Conservation (phyloP, 306 rosid species). For the Vicia villosa region DNA sequence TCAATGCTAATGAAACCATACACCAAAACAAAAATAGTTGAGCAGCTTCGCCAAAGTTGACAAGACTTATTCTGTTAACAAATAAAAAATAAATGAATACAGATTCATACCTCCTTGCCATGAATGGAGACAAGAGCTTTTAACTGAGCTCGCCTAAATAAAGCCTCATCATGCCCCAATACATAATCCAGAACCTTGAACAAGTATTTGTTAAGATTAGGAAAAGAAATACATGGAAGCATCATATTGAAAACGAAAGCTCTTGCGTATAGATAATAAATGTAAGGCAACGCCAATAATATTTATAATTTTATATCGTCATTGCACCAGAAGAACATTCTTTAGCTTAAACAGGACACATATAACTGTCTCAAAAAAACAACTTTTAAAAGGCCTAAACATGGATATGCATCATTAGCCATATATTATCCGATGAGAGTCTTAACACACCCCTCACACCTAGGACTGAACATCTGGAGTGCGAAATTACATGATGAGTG, state of each 20-base stretch:
- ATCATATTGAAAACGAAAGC: constrained; percentile 28
- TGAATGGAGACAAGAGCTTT: constrained; percentile 97
- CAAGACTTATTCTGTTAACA: constrained; percentile 16
- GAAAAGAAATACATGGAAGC: constrained; percentile 12
- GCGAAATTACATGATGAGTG: no score
- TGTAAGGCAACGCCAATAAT: constrained; percentile 10
- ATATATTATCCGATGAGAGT: no score
- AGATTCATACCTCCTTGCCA: constrained; percentile 68
- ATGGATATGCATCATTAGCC: neutral
- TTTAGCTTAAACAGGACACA: neutral
- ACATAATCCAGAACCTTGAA: constrained; percentile 77
- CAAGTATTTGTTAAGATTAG: constrained; percentile 24
- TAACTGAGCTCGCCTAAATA: constrained; percentile 95
- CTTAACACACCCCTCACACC: no score
- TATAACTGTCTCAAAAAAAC: constrained; percentile 14
- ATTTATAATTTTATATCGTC: constrained; percentile 3
- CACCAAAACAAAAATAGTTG: neutral
- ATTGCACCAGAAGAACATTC: neutral
- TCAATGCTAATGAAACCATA: constrained; percentile 10
- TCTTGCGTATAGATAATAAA: neutral
- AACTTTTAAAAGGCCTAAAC: constrained; percentile 12
- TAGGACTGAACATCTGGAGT: no score
- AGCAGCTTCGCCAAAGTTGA: constrained; percentile 27
- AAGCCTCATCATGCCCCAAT: constrained; percentile 88
- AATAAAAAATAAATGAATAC: neutral